These are phyloP conservation scores for Halocafeteria seosinensis DNA, from an alignment of 108 stramenopile species.

Conservation along the genomic window DNA sequence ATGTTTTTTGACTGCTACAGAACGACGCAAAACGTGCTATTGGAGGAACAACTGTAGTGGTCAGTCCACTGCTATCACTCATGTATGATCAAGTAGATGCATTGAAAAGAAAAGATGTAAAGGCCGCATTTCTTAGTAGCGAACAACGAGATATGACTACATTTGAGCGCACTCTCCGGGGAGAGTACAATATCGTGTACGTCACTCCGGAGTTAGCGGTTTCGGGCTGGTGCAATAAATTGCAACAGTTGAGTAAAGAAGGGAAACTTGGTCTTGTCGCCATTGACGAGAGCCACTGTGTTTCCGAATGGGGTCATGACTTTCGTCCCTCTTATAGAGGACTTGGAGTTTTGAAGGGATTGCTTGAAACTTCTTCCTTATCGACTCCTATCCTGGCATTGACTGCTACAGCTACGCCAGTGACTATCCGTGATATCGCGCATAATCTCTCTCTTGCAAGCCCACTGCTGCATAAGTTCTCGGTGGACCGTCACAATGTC, in stretches of 20 bases:
- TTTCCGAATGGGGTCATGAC: slow-evolving; percentile 79
- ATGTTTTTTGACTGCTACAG: too few relatives aligned
- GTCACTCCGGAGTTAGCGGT: slow-evolving; percentile 83
- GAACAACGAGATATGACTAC: not conserved
- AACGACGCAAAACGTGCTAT: too few relatives aligned
- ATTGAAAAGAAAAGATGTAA: not conserved
- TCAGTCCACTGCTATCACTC: slow-evolving; percentile 59
- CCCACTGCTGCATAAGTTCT: slow-evolving; percentile 28
- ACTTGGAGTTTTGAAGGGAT: slow-evolving; percentile 31
- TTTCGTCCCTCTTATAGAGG: slow-evolving; percentile 63
- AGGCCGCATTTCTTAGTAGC: not conserved
- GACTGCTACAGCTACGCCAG: slow-evolving; percentile 77
- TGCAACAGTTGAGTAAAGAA: too few relatives aligned
- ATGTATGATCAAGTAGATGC: slow-evolving; percentile 52
- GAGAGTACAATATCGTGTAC: slow-evolving; percentile 57
- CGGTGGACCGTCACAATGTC: slow-evolving; percentile 75
- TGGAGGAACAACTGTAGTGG: slow-evolving; percentile 5
- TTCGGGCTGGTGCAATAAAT: too few relatives aligned
- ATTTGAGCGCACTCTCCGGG: slow-evolving; percentile 21
- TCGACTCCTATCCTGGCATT: slow-evolving; percentile 65
- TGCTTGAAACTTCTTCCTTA: too few relatives aligned
- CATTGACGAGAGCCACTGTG: slow-evolving; percentile 82
- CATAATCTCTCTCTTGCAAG: slow-evolving; percentile 32
- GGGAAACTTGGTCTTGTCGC: slow-evolving; percentile 44
- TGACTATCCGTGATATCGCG: slow-evolving; percentile 40